Percentiles rank a stretch among this genome's conserved stretches.
phyloP scores from a whole-genome alignment of 1,139 yeast genomes.

The Lodderomyces orthopsilosis region DNA sequence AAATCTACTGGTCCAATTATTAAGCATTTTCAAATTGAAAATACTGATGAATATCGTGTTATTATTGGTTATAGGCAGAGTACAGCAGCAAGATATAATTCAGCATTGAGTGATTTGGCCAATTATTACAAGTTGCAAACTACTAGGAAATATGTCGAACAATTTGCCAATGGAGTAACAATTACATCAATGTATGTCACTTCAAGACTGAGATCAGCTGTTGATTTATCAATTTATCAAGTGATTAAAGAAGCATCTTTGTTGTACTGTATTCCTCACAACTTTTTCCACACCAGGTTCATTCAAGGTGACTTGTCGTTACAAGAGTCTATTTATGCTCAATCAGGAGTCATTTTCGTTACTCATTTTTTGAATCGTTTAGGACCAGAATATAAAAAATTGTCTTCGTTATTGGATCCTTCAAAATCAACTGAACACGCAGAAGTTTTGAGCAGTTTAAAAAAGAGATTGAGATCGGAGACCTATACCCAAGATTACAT shows the following conservation, averaged over 20 bases:
- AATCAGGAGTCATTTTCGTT: slow-evolving; percentile 87
- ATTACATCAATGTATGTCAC: slow-evolving; percentile 83
- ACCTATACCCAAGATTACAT: slow-evolving; percentile 88
- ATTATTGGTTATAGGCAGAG: slow-evolving; percentile 86
- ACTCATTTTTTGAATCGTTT: slow-evolving; percentile 92
- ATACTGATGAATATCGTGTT: slow-evolving; percentile 76
- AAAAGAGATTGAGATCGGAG: slow-evolving; percentile 88
- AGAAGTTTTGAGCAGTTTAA: slow-evolving; percentile 76
- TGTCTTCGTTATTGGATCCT: slow-evolving; percentile 62
- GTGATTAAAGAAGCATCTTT: slow-evolving; percentile 93
- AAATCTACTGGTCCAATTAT: slow-evolving; percentile 90
- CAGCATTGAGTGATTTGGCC: slow-evolving; percentile 84
- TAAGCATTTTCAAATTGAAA: slow-evolving; percentile 79
- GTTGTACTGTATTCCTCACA: slow-evolving; percentile 87
- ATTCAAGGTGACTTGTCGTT: slow-evolving; percentile 77
- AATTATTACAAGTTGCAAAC: slow-evolving; percentile 85
- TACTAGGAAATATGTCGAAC: slow-evolving; percentile 91
- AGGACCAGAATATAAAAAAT: slow-evolving; percentile 83
- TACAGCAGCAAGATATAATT: slow-evolving; percentile 81
- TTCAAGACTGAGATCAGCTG: slow-evolving; percentile 44
- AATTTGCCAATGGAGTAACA: slow-evolving; percentile 85
- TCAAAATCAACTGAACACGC: slow-evolving; percentile 59
- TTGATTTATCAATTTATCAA: slow-evolving; percentile 81
- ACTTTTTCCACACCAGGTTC: slow-evolving; percentile 73
- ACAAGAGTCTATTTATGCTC: slow-evolving; percentile 94